Evolutionary conservation across 1,284 basidiomycete genomes (phyloP), one percentile per base, ranked within the genome.

Genomic region (Waitea zeae): DNA sequence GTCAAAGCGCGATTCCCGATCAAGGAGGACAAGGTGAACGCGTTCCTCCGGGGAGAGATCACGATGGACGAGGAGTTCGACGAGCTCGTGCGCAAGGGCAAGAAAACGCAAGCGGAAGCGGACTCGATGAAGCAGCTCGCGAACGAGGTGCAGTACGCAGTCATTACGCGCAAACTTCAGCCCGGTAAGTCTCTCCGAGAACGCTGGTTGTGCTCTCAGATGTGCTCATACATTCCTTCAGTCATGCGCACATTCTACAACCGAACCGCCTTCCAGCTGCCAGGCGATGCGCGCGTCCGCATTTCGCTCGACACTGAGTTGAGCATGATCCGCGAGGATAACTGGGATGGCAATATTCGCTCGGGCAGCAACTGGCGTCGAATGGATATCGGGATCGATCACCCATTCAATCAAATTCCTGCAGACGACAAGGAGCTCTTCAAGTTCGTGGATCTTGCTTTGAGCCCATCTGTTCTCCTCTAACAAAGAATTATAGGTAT

Each of bases 231-330:
- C 6, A 15, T 31, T 28, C 13, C 14, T 30, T 34, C 47, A 78
- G 93, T 96, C 29, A 81, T 96, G 81, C 73, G 93, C 20, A 89
- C 90, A n/a, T 98, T 97, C 61, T 98, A 98, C 64, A 96, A 97
- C 53, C 82, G 93, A 35, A 98, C 95, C 5, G 93, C 93, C 0
- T 98, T 98, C 67, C 93, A 98, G 58, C 72, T 98, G 17, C 95
- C 95, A 6, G 93, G 95, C 14, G 95, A 98, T 50, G 93, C 95
- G 17, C 77, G 89, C 31, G 93, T 98, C 28, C 88, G 93, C 36
- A 97, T 98, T 44, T 98, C 93, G 20, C 77, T 98, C 42, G 95
- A 98, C 53, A 98, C 93, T 0, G 90, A 97, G 53, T 70, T 98
- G 19, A 82, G 84, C 5, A 79, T 98, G 64, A 59, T 96, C 37